Evolutionary conservation across 352 stramenopile genomes (phyloP).

Genomic region (Globisporangium barbulae): DNA sequence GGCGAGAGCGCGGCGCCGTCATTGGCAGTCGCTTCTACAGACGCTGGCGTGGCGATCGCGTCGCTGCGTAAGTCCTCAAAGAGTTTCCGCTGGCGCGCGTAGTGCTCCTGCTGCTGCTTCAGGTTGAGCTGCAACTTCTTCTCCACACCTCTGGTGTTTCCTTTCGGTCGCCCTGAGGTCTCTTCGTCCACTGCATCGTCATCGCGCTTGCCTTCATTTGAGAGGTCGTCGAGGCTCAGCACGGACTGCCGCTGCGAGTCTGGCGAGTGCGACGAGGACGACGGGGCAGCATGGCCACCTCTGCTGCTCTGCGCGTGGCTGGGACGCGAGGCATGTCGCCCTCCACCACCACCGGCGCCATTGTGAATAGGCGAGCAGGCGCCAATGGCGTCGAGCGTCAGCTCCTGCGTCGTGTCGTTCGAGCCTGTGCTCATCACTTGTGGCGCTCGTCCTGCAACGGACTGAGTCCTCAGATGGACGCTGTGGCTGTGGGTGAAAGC

Average conservation of each 20-base stretch:
- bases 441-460: background rate
- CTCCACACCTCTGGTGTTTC: constrained; percentile 40
- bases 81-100: constrained; percentile 51
- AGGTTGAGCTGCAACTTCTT: constrained; percentile 48
- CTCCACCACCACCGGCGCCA: background rate
- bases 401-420: constrained; percentile 13
- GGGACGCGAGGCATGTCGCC: background rate
- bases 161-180: constrained; percentile 1
- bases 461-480: background rate
- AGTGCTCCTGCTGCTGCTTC: constrained; percentile 57
- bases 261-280: background rate
- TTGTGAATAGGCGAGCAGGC: background rate
- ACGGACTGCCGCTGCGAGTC: constrained; percentile 15
- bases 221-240: constrained; percentile 49
- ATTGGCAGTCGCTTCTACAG: background rate
- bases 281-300: background rate
- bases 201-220: constrained; percentile 15
- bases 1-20: constrained; percentile 8
- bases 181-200: constrained; percentile 11
- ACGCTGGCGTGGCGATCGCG: background rate
- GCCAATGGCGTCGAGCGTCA: constrained; percentile 4
- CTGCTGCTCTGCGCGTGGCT: background rate
- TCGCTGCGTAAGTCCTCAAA: constrained; percentile 51
- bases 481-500: background rate
- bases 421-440: constrained; percentile 8